These are phyloP conservation scores for Pneumocystis canis DNA, from an alignment of 1,139 yeast genomes.

Conservation along the genomic window DNA sequence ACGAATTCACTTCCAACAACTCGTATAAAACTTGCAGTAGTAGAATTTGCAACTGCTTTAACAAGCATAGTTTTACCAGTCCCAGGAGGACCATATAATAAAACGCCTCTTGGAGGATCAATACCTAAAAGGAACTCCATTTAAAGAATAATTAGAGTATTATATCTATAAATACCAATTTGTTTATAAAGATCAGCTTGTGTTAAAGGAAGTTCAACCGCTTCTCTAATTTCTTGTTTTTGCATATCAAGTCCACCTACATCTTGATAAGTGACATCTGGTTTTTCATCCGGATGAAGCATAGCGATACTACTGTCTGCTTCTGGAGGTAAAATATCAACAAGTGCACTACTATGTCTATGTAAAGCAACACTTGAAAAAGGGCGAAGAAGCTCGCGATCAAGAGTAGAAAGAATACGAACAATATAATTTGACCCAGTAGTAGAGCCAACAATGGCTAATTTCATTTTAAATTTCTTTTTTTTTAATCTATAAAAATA, in stretches of 20 bases:
- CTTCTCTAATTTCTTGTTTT: constrained; percentile 95
- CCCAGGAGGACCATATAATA: constrained; percentile 97
- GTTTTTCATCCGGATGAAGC: constrained; percentile 86
- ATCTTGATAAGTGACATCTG: constrained; percentile 70
- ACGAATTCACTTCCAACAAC: constrained; percentile 97
- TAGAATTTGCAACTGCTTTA: constrained; percentile 93
- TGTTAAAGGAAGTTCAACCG: constrained; percentile 90
- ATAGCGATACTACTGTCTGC: constrained; percentile 94
- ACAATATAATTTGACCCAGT: constrained; percentile 97
- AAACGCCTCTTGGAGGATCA: constrained; percentile 96
- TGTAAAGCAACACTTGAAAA: constrained; percentile 93
- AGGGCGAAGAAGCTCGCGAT: constrained; percentile 85
- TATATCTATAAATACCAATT: constrained; percentile 41
- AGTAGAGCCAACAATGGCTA: constrained; percentile 71
- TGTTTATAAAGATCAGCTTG: constrained; percentile 93
- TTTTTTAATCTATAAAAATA: background rate
- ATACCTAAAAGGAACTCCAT: constrained; percentile 26
- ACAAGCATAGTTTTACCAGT: constrained; percentile 98
- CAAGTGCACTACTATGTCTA: constrained; percentile 94
- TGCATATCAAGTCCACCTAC: constrained; percentile 99
- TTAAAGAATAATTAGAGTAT: background rate
- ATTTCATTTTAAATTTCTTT: background rate
- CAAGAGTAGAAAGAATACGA: constrained; percentile 81
- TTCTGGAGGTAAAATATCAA: constrained; percentile 94
- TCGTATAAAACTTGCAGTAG: constrained; percentile 90